Evolutionary conservation across 495 filamentous ascomycete species (phyloP), one percentile per base, ranked within the genome.

Genomic region (Penicillium simplicissimum): DNA sequence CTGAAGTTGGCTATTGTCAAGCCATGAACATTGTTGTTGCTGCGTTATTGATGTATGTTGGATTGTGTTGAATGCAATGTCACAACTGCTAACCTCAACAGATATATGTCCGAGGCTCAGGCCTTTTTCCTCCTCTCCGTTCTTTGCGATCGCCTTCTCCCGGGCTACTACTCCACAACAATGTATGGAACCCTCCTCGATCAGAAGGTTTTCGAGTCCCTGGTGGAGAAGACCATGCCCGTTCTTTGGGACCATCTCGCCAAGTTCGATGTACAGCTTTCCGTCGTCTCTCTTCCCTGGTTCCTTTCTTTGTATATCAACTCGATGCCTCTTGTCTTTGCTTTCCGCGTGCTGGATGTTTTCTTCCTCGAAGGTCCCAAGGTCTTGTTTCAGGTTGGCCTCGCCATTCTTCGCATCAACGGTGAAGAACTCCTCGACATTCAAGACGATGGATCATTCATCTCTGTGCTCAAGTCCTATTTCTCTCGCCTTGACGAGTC

Each of bases 21-120:
- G 95, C 95, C 23, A 98, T 98, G 95, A 98, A 98, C 71, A 98
- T 98, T 62, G 95, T 98, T 17, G 93, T 96, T 8, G 95, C 95
- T 17, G 95, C 95, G 9, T 74, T 98, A 55, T 82, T 98, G 38
- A 98, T 98, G 80, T 90, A 79, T 47, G 82, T 70, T n/a, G 11
- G 37, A 25, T 60, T 38, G 6, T 19, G 28, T 25, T 17, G 10
- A 40, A 21, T 5, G n/a, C 23, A 34, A 14, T 11, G 1, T 8
- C 9, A 5, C 47, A 33, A 10, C 38, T 23, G 54, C 74, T 74
- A 54, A 79, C 67, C 19, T 55, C 19, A 55, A 7, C 59, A 91
- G 88, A 69, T 98, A 98, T 77, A 95, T 96, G 90, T 98, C 95
- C 6, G 95, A 98, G 72, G 73, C 89, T 0, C 95, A 98, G 77